Evolutionary conservation across 2,329 filamentous ascomycete genomes (phyloP).

Genomic region (Alternaria infectoria): DNA sequence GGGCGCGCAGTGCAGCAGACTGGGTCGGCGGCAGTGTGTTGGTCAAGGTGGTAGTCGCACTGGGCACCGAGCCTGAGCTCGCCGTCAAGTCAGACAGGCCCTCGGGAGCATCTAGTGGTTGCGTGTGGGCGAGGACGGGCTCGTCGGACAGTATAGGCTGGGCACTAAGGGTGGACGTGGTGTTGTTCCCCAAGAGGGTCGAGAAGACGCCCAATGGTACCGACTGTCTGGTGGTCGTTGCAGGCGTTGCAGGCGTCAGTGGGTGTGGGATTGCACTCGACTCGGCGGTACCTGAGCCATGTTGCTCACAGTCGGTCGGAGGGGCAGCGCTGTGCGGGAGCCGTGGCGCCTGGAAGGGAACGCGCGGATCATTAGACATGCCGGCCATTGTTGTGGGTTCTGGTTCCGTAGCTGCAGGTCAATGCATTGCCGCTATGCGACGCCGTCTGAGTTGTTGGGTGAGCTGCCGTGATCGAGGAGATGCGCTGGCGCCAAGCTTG

Average conservation of each 20-base stretch:
- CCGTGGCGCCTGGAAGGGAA: slow-evolving; percentile 29
- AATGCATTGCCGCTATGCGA: slow-evolving; percentile 48
- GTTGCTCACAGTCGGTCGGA: slow-evolving; percentile 21
- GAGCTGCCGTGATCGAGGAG: slow-evolving; percentile 43
- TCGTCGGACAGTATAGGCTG: slow-evolving; percentile 20
- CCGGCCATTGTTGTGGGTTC: slow-evolving; percentile 44
- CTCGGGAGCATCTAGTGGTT: slow-evolving; percentile 36
- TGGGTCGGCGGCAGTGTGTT: slow-evolving; percentile 47
- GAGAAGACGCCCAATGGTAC: slow-evolving; percentile 42
- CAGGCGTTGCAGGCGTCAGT: slow-evolving; percentile 45
- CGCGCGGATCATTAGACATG: slow-evolving; percentile 33
- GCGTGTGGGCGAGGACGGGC: slow-evolving; percentile 36
- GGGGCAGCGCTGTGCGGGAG: slow-evolving; percentile 25
- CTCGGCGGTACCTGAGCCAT: slow-evolving; percentile 26
- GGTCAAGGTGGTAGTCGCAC: slow-evolving; percentile 45
- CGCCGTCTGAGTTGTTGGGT: slow-evolving; percentile 41
- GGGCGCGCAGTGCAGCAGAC: slow-evolving; percentile 47
- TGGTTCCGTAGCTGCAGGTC: slow-evolving; percentile 45
- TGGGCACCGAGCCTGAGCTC: slow-evolving; percentile 43
- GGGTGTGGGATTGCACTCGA: slow-evolving; percentile 36
- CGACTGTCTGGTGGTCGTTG: slow-evolving; percentile 45
- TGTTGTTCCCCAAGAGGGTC: slow-evolving; percentile 37
- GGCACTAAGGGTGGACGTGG: slow-evolving; percentile 22
- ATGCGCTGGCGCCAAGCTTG: slow-evolving; percentile 42
- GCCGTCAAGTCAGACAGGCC: slow-evolving; percentile 38